A percentile compares a stretch with the other conserved stretches of the same genome.
Conservation (phyloP, 176 grass and related monocot genomes). For the Carex myosuroides region DNA sequence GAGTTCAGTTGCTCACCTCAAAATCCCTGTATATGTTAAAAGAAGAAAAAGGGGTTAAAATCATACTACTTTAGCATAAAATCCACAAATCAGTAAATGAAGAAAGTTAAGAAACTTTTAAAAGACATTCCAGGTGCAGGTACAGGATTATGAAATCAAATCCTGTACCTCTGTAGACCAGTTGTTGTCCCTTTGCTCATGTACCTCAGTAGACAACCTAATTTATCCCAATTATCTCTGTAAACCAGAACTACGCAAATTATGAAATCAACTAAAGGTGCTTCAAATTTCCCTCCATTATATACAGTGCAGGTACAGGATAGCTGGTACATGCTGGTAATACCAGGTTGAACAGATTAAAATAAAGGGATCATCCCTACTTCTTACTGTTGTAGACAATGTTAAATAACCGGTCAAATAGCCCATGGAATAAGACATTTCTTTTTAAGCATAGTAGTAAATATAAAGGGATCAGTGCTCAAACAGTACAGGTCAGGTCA, state of each 20-base stretch:
- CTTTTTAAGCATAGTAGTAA: not conserved
- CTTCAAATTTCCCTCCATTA: not conserved
- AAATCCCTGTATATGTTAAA: conserved; percentile 13
- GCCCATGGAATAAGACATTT: not conserved
- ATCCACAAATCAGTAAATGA: not conserved
- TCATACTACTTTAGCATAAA: not conserved
- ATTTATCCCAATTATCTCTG: not conserved
- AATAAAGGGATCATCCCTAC: not conserved
- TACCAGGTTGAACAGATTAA: not conserved
- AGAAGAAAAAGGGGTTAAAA: not conserved
- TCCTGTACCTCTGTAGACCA: no score
- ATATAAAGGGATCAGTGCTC: not conserved
- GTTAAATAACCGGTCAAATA: not conserved
- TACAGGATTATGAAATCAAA: no score
- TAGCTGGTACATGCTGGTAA: not conserved
- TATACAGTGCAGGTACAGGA: not conserved
- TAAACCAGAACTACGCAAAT: not conserved
- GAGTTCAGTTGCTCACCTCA: conserved; percentile 16
- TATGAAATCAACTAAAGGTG: not conserved
- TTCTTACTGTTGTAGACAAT: not conserved
- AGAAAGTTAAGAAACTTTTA: not conserved
- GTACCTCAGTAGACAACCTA: not conserved
- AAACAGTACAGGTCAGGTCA: not conserved
- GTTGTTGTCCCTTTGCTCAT: no score
- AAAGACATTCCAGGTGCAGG: not conserved